These are phyloP conservation scores for Candida dajiaensis DNA, from an alignment of 805 yeast species.

Conservation along the genomic window DNA sequence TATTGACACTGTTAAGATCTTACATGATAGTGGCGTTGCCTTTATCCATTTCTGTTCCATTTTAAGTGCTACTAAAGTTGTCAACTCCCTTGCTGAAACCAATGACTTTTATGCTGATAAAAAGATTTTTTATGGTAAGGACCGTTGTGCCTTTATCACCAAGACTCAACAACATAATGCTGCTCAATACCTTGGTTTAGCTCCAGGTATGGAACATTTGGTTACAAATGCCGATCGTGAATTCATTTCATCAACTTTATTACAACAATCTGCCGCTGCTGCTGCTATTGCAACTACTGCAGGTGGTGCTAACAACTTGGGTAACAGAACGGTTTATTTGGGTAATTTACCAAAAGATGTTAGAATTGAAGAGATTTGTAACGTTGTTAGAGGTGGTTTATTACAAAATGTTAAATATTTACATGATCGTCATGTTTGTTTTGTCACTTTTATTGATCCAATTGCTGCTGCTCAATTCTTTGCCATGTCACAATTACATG, in stretches of 20 bases:
- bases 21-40: slow-evolving; percentile 78
- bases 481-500: slow-evolving; percentile 89
- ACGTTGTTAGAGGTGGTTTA: slow-evolving; percentile 92
- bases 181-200: slow-evolving; percentile 86
- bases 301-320: slow-evolving; percentile 87
- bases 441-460: slow-evolving; percentile 93
- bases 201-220: slow-evolving; percentile 82
- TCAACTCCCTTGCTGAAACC: slow-evolving; percentile 60
- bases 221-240: slow-evolving; percentile 62
- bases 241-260: slow-evolving; percentile 61
- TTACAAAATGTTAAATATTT: slow-evolving; percentile 77
- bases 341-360: slow-evolving; percentile 88
- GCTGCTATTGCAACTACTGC: slow-evolving; percentile 95
- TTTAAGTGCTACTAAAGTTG: slow-evolving; percentile 80
- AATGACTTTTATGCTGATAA: slow-evolving; percentile 66
- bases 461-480: slow-evolving; percentile 96
- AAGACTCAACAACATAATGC: slow-evolving; percentile 96
- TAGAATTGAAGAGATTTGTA: slow-evolving; percentile 88
- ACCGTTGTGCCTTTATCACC: slow-evolving; percentile 90
- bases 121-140: slow-evolving; percentile 88
- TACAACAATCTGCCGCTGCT: slow-evolving; percentile 94
- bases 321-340: slow-evolving; percentile 88
- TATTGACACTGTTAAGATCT: slow-evolving; percentile 78
- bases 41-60: slow-evolving; percentile 88
- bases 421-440: slow-evolving; percentile 85